phyloP scores from a whole-genome alignment of 352 stramenopile species.

The Pythium myriotylum region DNA sequence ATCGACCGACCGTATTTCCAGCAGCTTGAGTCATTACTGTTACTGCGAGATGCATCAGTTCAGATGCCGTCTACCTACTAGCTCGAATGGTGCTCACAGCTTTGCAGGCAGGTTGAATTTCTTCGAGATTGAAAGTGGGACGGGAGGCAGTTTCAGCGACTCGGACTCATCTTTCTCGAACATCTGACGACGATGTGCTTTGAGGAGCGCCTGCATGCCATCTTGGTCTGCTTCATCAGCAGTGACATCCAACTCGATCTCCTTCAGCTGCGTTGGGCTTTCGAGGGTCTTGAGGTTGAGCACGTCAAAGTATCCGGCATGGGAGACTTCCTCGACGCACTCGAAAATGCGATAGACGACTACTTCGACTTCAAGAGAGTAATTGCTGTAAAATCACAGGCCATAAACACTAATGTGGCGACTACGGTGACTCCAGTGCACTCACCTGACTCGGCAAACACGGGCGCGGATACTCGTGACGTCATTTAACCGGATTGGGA shows the following conservation, averaged over 20 bases:
- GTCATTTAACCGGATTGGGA: conserved; percentile 55
- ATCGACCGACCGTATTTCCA: too few species aligned
- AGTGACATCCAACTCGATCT: conserved; percentile 39
- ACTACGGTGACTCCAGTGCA: too few species aligned
- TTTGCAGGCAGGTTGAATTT: conserved; percentile 30
- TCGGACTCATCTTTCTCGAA: conserved; percentile 45
- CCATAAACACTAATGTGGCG: too few species aligned
- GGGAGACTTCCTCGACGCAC: conserved; percentile 31
- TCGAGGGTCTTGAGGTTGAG: conserved; percentile 43
- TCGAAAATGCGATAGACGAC: conserved; percentile 34
- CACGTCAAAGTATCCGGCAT: conserved; percentile 48
- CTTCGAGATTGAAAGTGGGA: conserved; percentile 37
- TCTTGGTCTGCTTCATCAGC: conserved; percentile 42
- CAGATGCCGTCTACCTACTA: too few species aligned
- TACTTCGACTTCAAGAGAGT: conserved; percentile 39
- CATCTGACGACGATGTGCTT: conserved; percentile 34
- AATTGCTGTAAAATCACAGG: conserved; percentile 29
- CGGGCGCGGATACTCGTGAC: conserved; percentile 79
- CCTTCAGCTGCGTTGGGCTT: conserved; percentile 30
- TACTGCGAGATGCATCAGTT: too few species aligned
- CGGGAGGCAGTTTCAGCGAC: conserved; percentile 38
- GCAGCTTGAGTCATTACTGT: too few species aligned
- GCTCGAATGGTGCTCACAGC: conserved; percentile 8
- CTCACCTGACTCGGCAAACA: conserved; percentile 63
- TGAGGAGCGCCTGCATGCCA: conserved; percentile 40